Base-by-base conservation (phyloP, 768 basidiomycete species). In the Russula abietina region DNA sequence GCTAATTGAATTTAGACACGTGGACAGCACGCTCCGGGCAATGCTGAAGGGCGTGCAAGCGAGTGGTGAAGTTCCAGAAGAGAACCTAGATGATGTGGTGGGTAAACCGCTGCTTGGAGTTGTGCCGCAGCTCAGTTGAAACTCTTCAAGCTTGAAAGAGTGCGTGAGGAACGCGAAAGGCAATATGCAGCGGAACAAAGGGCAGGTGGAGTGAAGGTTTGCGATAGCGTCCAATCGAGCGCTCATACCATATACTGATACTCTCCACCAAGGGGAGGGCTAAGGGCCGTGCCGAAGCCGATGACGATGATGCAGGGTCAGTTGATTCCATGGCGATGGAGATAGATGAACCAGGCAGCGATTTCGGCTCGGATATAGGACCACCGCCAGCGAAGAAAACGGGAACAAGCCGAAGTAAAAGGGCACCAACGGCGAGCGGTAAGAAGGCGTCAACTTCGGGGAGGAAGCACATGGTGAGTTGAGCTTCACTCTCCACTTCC, bases 311-410 rank as follows among this genome's bases (percentile, higher is more conserved):
- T 38, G 78, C 67, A 16, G 75, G 70, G 26, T 81, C 79, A 0
- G 71, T 73, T 16, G 91, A 91, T 70, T 91, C 88, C 3, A 90
- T 90, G 88, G 75, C 80, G 76, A 86, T 89, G 82, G 88, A 93
- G 53, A 72, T 90, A 51, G 88, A 88, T 51, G 58, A 54, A 12
- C 58, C 48, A 64, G 72, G 69, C 10, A 68, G 68, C 30, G 68
- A 69, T 26, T 69, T 65, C 30, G 71, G 65, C 16, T 69, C 67
- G 19, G 67, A 70, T 12, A 60, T 59, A 8, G 62, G 59, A 41
- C 69, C 69, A 10, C 57, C 70, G 26, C 75, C 76, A 62, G 70
- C 69, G 33, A 67, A 60, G 54, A 59, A 56, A 52, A 24, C 22
- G 16, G 41, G 71, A 4, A 68, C 75, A 1, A 50, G 71, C 32